Evolutionary conservation across 768 basidiomycete genomes (phyloP), one percentile per base, ranked within the genome.

Genomic region (Ramaria rubella): DNA sequence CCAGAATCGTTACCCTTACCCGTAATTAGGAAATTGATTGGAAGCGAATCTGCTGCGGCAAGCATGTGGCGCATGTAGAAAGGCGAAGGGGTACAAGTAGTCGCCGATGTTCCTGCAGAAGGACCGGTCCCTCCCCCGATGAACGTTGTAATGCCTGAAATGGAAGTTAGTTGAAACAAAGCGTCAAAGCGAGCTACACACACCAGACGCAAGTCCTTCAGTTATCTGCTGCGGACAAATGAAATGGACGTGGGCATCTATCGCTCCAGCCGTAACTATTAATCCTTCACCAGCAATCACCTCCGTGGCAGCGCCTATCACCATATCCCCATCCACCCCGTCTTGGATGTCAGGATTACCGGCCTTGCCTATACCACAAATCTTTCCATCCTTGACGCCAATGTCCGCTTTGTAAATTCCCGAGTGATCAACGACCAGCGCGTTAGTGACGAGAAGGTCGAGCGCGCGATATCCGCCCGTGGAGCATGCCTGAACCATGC

Each of bases 381-480:
- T 97, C 34, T 73, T 63, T 0, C 94, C 94, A 54, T 81, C 67
- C 70, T 87, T 93, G 55, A 99, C 78, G 26, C 96, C 95, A 50
- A 99, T 91, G 65, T 98, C 96, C 19, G 95, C 95, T 90, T 96
- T 65, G 81, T 87, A 90, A 58, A 98, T 96, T 2, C 94, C 93
- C 29, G 82, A 83, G 90, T 91, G 97, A 68, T 99, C 94, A 36
- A 99, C 72, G 60, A 99, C 86, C 50, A 99, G 76, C 2, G 90
- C 93, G 65, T 96, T 98, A 40, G 93, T 98, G 67, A 99, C 93
- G 56, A 97, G 86, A 23, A 96, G 79, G 67, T 99, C 95, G 45
- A 98, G 79, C 0, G 84, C 78, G 48, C 85, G 0, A 65, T 61
- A 8, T 87, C 80, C 0, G 81, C 12, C 83, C 73, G 60, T 88